Evolutionary conservation across 2,329 filamentous ascomycete species (phyloP).

Genomic region (Neurospora sp.): DNA sequence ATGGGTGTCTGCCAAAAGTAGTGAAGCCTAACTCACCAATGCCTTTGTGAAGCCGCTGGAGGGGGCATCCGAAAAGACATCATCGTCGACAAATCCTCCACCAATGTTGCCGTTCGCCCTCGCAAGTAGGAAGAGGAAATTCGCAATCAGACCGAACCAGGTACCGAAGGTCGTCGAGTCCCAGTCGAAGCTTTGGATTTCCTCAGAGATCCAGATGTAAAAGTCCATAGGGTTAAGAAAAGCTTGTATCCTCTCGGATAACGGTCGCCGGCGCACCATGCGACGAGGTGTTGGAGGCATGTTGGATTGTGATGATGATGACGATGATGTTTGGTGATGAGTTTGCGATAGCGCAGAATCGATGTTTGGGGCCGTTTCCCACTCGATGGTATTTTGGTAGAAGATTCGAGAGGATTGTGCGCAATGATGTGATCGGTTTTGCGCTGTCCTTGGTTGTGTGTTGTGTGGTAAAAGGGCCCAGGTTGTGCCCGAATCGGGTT

Average conservation of each 20-base stretch:
- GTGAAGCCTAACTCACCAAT: constrained; percentile 32
- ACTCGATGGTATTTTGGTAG: neutral
- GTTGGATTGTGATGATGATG: constrained; percentile 19
- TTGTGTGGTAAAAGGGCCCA: neutral
- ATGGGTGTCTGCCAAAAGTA: neutral
- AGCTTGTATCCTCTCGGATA: constrained; percentile 69
- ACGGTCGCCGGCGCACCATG: constrained; percentile 71
- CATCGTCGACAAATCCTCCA: constrained; percentile 48
- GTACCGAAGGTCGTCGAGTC: constrained; percentile 71
- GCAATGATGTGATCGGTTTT: neutral
- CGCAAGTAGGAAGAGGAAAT: constrained; percentile 71
- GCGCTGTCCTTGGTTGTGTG: neutral
- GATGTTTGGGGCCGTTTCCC: neutral
- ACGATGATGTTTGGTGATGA: neutral
- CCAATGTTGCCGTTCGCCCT: constrained; percentile 55
- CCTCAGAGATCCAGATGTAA: constrained; percentile 81
- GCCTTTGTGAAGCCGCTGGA: constrained; percentile 55
- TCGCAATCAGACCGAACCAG: constrained; percentile 65
- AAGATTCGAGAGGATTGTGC: neutral
- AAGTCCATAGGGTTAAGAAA: constrained; percentile 83
- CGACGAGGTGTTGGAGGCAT: constrained; percentile 45
- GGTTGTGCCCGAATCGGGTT: neutral
- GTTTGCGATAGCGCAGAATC: neutral
- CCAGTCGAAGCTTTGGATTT: constrained; percentile 85
- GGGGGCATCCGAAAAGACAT: constrained; percentile 70